Conservation (phyloP, 768 basidiomycete genomes). For the Cystoderma amianthinum region DNA sequence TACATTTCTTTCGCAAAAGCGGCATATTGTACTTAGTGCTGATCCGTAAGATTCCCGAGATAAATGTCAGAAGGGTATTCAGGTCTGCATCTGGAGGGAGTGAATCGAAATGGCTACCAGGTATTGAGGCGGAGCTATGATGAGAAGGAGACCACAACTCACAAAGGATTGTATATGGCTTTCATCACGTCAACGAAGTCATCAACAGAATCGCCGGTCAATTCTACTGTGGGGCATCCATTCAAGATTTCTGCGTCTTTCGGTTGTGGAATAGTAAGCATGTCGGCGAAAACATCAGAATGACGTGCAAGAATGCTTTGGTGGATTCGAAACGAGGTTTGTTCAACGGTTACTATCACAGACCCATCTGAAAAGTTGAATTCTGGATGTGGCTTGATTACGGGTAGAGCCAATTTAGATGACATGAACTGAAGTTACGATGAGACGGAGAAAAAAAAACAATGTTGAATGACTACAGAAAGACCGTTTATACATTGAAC, state of each 20-base stretch:
- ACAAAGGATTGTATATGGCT: conserved; percentile 32
- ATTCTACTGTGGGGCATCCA: conserved; percentile 26
- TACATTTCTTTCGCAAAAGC: conserved; percentile 1
- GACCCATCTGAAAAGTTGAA: conserved; percentile 44
- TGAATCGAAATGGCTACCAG: conserved; percentile 29
- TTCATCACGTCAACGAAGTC: conserved; percentile 28
- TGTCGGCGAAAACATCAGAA: conserved; percentile 30
- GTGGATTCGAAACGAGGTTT: conserved; percentile 35
- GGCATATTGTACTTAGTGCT: conserved; percentile 32
- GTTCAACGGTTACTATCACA: conserved; percentile 31
- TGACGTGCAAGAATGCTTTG: conserved; percentile 30
- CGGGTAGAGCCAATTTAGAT: too few relatives aligned
- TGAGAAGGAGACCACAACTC: conserved; percentile 8
- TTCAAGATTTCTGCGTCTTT: conserved; percentile 20
- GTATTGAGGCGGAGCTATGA: conserved; percentile 2
- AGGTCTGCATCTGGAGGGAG: conserved; percentile 24
- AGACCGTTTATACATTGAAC: too few relatives aligned
- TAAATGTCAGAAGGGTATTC: conserved; percentile 26
- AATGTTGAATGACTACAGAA: too few relatives aligned
- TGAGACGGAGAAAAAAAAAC: too few relatives aligned
- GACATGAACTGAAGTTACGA: too few relatives aligned
- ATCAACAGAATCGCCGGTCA: conserved; percentile 19
- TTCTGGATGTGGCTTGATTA: conserved; percentile 17
- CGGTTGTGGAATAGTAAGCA: conserved; percentile 32
- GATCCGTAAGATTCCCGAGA: conserved; percentile 33